A percentile compares a stretch with the other conserved stretches of the same genome.
Evolutionary conservation across 179 eudicot genomes (phyloP).

Genomic region (Patellifolia procumbens): DNA sequence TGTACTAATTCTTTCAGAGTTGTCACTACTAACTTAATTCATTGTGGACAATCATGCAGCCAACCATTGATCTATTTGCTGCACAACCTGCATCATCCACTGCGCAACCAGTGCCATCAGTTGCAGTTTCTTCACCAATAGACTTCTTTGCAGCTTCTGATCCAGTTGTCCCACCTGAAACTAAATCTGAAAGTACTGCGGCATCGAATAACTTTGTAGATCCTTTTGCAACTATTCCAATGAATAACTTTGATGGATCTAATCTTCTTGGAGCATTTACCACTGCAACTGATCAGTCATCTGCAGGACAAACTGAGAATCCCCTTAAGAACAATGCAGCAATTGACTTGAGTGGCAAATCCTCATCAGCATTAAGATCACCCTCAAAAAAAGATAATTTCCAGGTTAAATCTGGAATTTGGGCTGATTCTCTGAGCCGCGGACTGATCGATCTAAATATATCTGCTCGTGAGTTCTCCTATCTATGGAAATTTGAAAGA

Average conservation of each 20-base stretch:
- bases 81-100: constrained; percentile 49
- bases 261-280: constrained; percentile 69
- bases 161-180: constrained; percentile 45
- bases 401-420: constrained; percentile 95
- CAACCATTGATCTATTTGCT: constrained; percentile 73
- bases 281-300: constrained; percentile 48
- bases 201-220: constrained; percentile 46
- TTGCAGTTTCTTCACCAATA: constrained; percentile 55
- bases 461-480: constrained; percentile 79
- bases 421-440: constrained; percentile 98
- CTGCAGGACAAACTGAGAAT: constrained; percentile 40
- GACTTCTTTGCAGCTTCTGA: constrained; percentile 77
- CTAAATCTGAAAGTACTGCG: constrained; percentile 35
- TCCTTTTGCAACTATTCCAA: constrained; percentile 86
- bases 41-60: constrained; percentile 38
- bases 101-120: constrained; percentile 31
- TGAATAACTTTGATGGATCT: constrained; percentile 74
- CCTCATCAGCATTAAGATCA: constrained; percentile 46
- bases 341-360: constrained; percentile 38
- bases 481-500: too few relatives aligned
- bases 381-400: constrained; percentile 53
- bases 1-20: constrained; percentile 1
- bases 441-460: constrained; percentile 97
- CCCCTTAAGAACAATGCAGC: constrained; percentile 31
- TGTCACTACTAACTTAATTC: not conserved